Conservation (phyloP, 345 rosid genomes). For the Populus euphratica region DNA sequence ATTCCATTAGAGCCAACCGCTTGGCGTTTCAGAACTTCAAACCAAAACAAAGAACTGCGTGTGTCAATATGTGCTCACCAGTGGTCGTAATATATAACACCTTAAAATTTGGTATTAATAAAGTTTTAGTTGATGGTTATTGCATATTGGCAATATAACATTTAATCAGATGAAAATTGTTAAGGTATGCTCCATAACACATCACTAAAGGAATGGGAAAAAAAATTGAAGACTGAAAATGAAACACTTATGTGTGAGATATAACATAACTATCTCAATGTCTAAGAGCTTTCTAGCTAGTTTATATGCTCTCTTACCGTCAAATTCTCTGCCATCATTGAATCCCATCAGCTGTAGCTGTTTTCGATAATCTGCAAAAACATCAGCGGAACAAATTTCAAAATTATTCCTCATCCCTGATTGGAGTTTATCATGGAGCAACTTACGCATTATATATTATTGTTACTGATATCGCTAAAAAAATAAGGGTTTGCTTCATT, state of each 20-base stretch:
- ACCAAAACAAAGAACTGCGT: background rate
- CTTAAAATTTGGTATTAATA: background rate
- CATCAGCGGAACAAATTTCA: background rate
- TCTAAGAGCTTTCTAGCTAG: background rate
- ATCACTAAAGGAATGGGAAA: background rate
- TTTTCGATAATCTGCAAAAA: background rate
- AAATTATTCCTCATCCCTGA: background rate
- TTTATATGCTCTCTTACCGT: background rate
- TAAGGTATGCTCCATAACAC: background rate
- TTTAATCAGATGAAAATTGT: too few species aligned
- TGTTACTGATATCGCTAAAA: too few species aligned
- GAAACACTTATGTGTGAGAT: too few species aligned
- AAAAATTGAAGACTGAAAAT: too few species aligned
- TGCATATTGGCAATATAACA: background rate
- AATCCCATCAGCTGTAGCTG: background rate
- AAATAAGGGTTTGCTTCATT: too few species aligned
- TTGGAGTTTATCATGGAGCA: background rate
- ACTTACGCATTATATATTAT: too few species aligned
- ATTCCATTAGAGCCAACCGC: background rate
- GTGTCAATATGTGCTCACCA: background rate
- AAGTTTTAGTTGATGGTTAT: background rate
- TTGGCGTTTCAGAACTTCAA: background rate
- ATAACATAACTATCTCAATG: background rate
- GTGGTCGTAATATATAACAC: background rate
- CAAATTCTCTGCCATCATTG: background rate